A percentile compares a stretch with the other conserved stretches of the same genome.
Conservation (phyloP, 2,329 filamentous ascomycete genomes). For the Penicillium sp. region DNA sequence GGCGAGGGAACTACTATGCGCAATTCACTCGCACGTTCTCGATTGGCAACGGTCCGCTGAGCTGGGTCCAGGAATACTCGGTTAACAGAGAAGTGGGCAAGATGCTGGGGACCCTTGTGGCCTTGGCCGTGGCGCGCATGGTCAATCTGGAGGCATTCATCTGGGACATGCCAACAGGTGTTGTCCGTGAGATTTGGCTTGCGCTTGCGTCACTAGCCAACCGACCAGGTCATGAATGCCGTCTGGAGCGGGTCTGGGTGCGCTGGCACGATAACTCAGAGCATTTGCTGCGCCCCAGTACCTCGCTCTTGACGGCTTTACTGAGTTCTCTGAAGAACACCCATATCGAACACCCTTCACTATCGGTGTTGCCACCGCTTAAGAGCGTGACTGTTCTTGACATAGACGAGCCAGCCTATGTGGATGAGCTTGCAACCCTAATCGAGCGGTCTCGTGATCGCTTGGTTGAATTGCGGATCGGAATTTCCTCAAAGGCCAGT, state of each 20-base stretch:
- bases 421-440: slow-evolving; percentile 81
- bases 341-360: slow-evolving; percentile 77
- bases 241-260: slow-evolving; percentile 77
- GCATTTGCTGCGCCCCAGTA: slow-evolving; percentile 36
- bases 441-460: slow-evolving; percentile 72
- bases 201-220: slow-evolving; percentile 74
- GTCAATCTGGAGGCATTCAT: slow-evolving; percentile 79
- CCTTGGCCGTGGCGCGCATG: slow-evolving; percentile 81
- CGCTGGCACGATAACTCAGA: slow-evolving; percentile 80
- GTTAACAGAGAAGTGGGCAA: slow-evolving; percentile 84
- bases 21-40: slow-evolving; percentile 82
- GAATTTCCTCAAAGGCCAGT: slow-evolving; percentile 61
- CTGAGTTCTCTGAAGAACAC: slow-evolving; percentile 55
- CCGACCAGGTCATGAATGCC: slow-evolving; percentile 65
- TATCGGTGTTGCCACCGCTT: slow-evolving; percentile 76
- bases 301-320: slow-evolving; percentile 26
- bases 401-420: slow-evolving; percentile 80
- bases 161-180: slow-evolving; percentile 89
- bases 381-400: slow-evolving; percentile 78
- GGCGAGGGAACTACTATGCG: slow-evolving; percentile 75
- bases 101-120: slow-evolving; percentile 84
- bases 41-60: slow-evolving; percentile 77
- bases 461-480: slow-evolving; percentile 74
- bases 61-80: slow-evolving; percentile 82
- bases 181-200: slow-evolving; percentile 80